Evolutionary conservation across 140 eudicot species (phyloP).

Genomic region (Anethum foeniculum): DNA sequence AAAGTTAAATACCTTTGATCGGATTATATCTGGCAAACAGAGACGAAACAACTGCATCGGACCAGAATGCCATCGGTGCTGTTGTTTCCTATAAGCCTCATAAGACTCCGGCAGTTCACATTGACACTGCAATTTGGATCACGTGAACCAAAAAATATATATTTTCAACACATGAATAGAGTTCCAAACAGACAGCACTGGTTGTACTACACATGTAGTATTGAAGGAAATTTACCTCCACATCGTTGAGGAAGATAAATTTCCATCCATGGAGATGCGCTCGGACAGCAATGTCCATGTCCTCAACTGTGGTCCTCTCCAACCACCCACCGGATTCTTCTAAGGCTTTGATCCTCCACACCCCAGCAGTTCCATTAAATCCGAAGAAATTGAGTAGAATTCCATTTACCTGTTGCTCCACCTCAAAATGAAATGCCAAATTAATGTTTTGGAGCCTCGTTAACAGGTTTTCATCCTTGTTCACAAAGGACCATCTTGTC

Average conservation of each 20-base stretch:
- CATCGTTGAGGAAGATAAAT: constrained; percentile 84
- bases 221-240: constrained; percentile 44
- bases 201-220: background rate
- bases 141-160: background rate
- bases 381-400: constrained; percentile 75
- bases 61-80: constrained; percentile 98
- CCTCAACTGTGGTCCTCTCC: constrained; percentile 95
- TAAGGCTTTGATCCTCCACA: constrained; percentile 89
- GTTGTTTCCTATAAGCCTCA: constrained; percentile 95
- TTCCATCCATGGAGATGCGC: constrained; percentile 99
- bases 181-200: background rate
- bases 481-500: constrained; percentile 96
- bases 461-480: constrained; percentile 79
- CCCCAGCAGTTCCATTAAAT: constrained; percentile 97
- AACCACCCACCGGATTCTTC: constrained; percentile 97
- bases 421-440: constrained; percentile 90
- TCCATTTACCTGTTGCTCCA: constrained; percentile 96
- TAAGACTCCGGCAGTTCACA: constrained; percentile 94
- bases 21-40: constrained; percentile 67
- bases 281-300: constrained; percentile 94
- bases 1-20: constrained; percentile 58
- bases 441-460: constrained; percentile 79
- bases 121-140: constrained; percentile 47
- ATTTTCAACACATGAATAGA: background rate
- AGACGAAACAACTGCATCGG: constrained; percentile 95